Conservation (phyloP, 1,284 basidiomycete genomes). For the Boletellus deceptivus region DNA sequence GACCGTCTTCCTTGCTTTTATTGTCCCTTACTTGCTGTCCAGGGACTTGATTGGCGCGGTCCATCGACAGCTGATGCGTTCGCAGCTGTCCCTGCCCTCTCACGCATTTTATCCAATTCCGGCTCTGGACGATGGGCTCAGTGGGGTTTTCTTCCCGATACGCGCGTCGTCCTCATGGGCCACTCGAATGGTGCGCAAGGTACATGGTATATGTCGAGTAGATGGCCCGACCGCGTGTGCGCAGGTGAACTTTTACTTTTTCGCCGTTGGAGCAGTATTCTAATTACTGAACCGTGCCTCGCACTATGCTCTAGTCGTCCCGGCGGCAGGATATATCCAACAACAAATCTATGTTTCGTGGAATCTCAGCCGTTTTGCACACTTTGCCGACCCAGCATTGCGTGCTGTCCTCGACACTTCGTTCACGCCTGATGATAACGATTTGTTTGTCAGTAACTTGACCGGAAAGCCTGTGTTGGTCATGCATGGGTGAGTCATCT, state of each 20-base stretch:
- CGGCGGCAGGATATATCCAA: constrained; percentile 78
- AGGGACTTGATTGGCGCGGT: constrained; percentile 88
- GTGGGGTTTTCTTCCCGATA: constrained; percentile 40
- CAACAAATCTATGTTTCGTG: constrained; percentile 82
- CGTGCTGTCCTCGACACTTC: constrained; percentile 70
- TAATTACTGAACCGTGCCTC: neutral
- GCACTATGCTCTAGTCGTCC: constrained; percentile 45
- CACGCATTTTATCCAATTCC: constrained; percentile 39
- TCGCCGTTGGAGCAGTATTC: neutral
- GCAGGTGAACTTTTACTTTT: constrained; percentile 45
- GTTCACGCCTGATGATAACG: constrained; percentile 82
- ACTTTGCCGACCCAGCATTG: constrained; percentile 76
- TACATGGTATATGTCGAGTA: constrained; percentile 73
- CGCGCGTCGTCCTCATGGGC: constrained; percentile 65
- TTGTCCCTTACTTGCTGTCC: neutral
- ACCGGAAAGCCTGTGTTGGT: constrained; percentile 69
- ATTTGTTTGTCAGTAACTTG: constrained; percentile 77
- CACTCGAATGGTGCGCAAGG: constrained; percentile 96
- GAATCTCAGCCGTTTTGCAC: constrained; percentile 66
- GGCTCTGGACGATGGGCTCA: constrained; percentile 38
- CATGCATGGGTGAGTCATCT: constrained; percentile 64
- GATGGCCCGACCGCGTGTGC: constrained; percentile 74
- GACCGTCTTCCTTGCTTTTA: neutral
- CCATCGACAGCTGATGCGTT: constrained; percentile 66
- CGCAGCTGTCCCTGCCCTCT: constrained; percentile 53